Percentiles rank a stretch among this genome's conserved stretches.
phyloP scores from a whole-genome alignment of 768 basidiomycete genomes.

The Mrakia blollopis region DNA sequence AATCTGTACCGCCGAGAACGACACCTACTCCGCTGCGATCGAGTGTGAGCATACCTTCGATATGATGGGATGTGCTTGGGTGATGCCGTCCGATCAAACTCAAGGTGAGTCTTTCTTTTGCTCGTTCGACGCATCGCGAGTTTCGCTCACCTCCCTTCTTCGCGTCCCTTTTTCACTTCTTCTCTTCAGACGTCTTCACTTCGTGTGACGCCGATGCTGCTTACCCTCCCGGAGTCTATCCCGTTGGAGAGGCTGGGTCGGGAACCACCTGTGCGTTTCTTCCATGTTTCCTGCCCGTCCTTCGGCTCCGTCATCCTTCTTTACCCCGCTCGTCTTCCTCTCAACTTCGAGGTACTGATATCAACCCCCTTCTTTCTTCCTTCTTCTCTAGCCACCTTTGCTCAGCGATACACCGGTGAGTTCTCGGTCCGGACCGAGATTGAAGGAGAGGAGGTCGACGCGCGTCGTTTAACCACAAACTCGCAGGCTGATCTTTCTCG shows the following conservation, averaged over 20 bases:
- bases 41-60: constrained; percentile 41
- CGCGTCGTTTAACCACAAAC: too few species aligned
- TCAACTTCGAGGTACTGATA: too few species aligned
- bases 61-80: constrained; percentile 43
- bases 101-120: neutral
- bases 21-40: constrained; percentile 44
- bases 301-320: too few species aligned
- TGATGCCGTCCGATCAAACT: constrained; percentile 7
- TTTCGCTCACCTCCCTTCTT: neutral
- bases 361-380: too few species aligned
- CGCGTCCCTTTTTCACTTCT: neutral
- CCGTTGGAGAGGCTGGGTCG: constrained; percentile 52
- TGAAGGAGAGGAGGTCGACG: too few species aligned
- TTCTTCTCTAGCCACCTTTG: constrained; percentile 38
- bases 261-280: constrained; percentile 37
- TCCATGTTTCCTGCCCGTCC: too few species aligned
- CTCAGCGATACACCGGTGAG: constrained; percentile 46
- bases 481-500: too few species aligned
- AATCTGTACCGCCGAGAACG: constrained; percentile 49
- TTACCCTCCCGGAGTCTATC: constrained; percentile 47
- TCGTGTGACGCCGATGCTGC: constrained; percentile 49
- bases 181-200: constrained; percentile 43
- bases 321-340: too few species aligned
- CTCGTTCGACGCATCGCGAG: neutral
- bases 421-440: constrained; percentile 11